Evolutionary conservation across 768 basidiomycete genomes (phyloP).

Genomic region (Mycena pura): DNA sequence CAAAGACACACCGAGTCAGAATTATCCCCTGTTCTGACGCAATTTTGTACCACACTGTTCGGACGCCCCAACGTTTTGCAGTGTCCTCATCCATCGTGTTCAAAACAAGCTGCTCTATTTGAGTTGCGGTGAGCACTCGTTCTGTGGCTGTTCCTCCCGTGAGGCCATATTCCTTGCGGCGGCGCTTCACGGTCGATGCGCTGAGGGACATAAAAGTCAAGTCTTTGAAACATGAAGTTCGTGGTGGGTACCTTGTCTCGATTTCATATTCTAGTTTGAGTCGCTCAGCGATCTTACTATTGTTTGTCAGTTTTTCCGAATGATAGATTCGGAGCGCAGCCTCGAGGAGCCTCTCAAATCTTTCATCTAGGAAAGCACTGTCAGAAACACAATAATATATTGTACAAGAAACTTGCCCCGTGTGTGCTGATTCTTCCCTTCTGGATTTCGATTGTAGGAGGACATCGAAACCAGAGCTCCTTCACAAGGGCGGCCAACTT

Average conservation of each 20-base stretch:
- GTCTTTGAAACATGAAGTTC: slow-evolving; percentile 1
- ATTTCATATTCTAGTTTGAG: slow-evolving; percentile 26
- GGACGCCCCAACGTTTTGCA: slow-evolving; percentile 13
- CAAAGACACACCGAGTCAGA: not conserved
- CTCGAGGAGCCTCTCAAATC: slow-evolving; percentile 16
- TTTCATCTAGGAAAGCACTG: slow-evolving; percentile 19
- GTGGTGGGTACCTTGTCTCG: slow-evolving; percentile 1
- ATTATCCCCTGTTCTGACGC: slow-evolving; percentile 13
- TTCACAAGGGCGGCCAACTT: too few relatives aligned
- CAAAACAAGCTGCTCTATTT: slow-evolving; percentile 21
- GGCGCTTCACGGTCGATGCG: slow-evolving; percentile 23
- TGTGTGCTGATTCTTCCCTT: slow-evolving; percentile 27
- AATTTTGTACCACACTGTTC: slow-evolving; percentile 23
- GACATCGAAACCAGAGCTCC: too few relatives aligned
- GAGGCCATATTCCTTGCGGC: slow-evolving; percentile 18
- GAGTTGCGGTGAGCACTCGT: slow-evolving; percentile 5
- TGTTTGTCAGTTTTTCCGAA: slow-evolving; percentile 22
- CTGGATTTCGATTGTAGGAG: slow-evolving; percentile 25
- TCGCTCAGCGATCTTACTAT: slow-evolving; percentile 22
- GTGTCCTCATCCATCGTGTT: slow-evolving; percentile 27
- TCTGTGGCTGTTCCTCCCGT: slow-evolving; percentile 12
- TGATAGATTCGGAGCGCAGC: slow-evolving; percentile 30
- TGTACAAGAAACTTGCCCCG: not conserved
- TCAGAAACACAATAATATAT: too few relatives aligned
- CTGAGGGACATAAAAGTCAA: too few relatives aligned